Evolutionary conservation across 202 grass and related monocot genomes (phyloP).

Genomic region (Hordeum pubiflorum): DNA sequence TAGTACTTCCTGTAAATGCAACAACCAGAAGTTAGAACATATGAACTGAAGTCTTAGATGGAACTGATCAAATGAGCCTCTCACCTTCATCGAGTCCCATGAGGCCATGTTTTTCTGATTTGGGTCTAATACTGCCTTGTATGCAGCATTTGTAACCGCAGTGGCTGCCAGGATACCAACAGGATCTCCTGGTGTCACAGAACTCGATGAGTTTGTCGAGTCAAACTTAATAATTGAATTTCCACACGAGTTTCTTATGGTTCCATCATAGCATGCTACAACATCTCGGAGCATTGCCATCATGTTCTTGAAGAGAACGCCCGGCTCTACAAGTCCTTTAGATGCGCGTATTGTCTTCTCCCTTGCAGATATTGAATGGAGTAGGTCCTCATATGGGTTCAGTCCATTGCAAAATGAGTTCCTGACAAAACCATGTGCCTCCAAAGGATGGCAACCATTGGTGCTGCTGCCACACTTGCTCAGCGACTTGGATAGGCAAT

Average conservation of each 20-base stretch:
- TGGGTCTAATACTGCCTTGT: slow-evolving; percentile 72
- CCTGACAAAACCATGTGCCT: slow-evolving; percentile 44
- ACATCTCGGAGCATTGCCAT: slow-evolving; percentile 89
- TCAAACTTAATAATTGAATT: slow-evolving; percentile 55
- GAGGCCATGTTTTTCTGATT: slow-evolving; percentile 60
- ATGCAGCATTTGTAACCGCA: slow-evolving; percentile 70
- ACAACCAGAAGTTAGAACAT: slow-evolving; percentile 14
- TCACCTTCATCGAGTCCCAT: slow-evolving; percentile 82
- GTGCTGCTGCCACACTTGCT: slow-evolving; percentile 16
- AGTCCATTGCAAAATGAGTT: slow-evolving; percentile 66
- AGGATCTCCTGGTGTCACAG: slow-evolving; percentile 55
- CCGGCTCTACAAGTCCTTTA: slow-evolving; percentile 67
- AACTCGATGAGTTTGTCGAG: slow-evolving; percentile 11
- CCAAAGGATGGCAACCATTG: slow-evolving; percentile 11
- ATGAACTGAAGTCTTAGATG: slow-evolving; percentile 14
- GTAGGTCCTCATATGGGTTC: slow-evolving; percentile 55
- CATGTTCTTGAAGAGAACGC: slow-evolving; percentile 68
- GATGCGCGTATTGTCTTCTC: slow-evolving; percentile 56
- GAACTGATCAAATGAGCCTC: neutral
- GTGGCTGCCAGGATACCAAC: slow-evolving; percentile 79
- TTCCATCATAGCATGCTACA: slow-evolving; percentile 75
- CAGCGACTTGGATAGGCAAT: slow-evolving; percentile 45
- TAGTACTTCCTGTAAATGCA: slow-evolving; percentile 57
- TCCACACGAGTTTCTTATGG: slow-evolving; percentile 49
- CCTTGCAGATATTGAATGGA: slow-evolving; percentile 68